Evolutionary conservation across 1,284 basidiomycete species (phyloP), one percentile per base, ranked within the genome.

Genomic region (Boletus austroedulis): DNA sequence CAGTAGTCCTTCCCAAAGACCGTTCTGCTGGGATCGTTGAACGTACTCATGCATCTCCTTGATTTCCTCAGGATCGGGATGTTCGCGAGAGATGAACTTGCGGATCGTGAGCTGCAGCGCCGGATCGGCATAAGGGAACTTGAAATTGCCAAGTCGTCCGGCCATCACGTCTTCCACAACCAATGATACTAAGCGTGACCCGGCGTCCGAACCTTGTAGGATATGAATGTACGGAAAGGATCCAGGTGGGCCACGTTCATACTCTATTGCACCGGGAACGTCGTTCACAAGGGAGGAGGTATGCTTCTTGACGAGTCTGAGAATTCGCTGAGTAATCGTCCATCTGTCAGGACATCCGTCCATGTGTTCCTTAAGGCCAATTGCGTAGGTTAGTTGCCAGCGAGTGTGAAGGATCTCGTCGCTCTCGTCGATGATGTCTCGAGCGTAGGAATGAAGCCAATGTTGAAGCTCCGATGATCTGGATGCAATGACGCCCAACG

Each of bases 291-390:
- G 11, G 12, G 46, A 32, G 15, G 17, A 14, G 4, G 23, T 15
- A 14, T 48, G 46, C n/a, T 21, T 32, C 28, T n/a, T 48, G 6
- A 48, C 29, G 31, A 48, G 46, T 4, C 50, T 23, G 5, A 82
- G 65, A 2, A 81, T 46, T 12, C 78, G 67, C 50, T 82, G 77
- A 5, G 68, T 70, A 1, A 67, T 76, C 0, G 53, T 65, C 82
- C 82, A 83, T 40, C 82, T 74, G 54, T 78, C 67, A 2, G 80
- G 78, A 23, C 26, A 53, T 24, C 51, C 51, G 3, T 53, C 51
- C 21, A 53, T 7, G n/a, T 26, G 31, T 28, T 53, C 21, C 29
- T 48, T 11, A 8, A 11, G 12, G 11, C 51, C 43, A 2, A 47
- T 34, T 5, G 51, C n/a, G 23, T 53, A 53, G 9, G 34, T 29